Percentiles rank a stretch among this genome's conserved stretches.
Evolutionary conservation across 2,329 filamentous ascomycete species (phyloP).

Genomic region (Rachicladosporium sp.): DNA sequence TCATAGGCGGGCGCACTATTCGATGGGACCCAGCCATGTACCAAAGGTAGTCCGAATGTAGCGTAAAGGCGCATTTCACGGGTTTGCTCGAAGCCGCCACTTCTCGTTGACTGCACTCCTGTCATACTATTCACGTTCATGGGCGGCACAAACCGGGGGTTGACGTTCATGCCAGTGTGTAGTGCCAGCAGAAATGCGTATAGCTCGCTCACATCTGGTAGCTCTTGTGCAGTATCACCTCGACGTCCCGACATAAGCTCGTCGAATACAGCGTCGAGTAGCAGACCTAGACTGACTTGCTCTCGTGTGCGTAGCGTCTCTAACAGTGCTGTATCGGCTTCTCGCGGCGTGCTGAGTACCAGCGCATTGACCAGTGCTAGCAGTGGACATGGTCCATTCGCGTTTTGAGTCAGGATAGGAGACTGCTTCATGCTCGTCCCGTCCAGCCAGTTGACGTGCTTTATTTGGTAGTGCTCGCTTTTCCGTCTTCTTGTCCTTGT

Average conservation of each 20-base stretch:
- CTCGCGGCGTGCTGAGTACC: slow-evolving; percentile 64
- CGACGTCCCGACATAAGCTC: slow-evolving; percentile 73
- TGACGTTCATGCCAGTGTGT: slow-evolving; percentile 96
- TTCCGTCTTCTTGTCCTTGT: slow-evolving; percentile 34
- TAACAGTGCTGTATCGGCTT: slow-evolving; percentile 56
- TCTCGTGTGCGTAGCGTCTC: slow-evolving; percentile 69
- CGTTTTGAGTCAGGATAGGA: slow-evolving; percentile 82
- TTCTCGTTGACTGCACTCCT: slow-evolving; percentile 29
- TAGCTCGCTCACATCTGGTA: slow-evolving; percentile 80
- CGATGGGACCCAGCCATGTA: slow-evolving; percentile 86
- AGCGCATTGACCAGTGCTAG: slow-evolving; percentile 89
- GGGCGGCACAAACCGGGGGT: slow-evolving; percentile 66
- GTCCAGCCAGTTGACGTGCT: slow-evolving; percentile 80
- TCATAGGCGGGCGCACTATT: slow-evolving; percentile 51
- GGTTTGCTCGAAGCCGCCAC: slow-evolving; percentile 79
- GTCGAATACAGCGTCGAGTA: slow-evolving; percentile 84
- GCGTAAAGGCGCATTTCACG: slow-evolving; percentile 82
- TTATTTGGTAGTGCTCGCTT: slow-evolving; percentile 81
- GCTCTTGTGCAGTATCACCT: slow-evolving; percentile 47
- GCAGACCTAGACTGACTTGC: slow-evolving; percentile 71
- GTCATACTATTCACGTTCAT: slow-evolving; percentile 23
- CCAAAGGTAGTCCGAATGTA: slow-evolving; percentile 74
- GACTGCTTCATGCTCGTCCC: slow-evolving; percentile 55
- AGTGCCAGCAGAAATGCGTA: slow-evolving; percentile 79
- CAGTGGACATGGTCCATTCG: slow-evolving; percentile 86